Percentiles rank a stretch among this genome's conserved stretches.
Evolutionary conservation across 805 yeast species (phyloP).

Genomic region (Yarrowia divulgata): DNA sequence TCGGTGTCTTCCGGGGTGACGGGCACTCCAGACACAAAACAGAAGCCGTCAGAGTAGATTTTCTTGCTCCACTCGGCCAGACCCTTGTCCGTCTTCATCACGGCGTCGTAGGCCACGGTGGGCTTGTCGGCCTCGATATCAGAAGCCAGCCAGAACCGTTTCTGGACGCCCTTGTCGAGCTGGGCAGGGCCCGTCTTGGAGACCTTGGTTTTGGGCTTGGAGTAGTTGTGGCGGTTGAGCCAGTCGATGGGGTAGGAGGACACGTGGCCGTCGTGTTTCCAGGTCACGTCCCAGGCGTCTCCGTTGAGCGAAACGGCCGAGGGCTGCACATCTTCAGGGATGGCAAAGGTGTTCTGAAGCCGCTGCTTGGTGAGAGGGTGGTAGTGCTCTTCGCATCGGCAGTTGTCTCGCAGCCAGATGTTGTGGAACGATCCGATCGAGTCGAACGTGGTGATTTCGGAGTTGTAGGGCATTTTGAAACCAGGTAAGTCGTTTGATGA

Average conservation of each 20-base stretch:
- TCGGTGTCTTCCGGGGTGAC: conserved; percentile 64
- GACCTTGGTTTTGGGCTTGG: conserved; percentile 55
- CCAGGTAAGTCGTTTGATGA: not conserved
- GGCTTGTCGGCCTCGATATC: conserved; percentile 56
- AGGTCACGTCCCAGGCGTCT: conserved; percentile 43
- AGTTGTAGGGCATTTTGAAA: not conserved
- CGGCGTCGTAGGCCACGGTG: conserved; percentile 56
- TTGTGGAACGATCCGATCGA: conserved; percentile 47
- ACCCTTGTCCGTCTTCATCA: conserved; percentile 57
- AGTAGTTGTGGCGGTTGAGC: conserved; percentile 61
- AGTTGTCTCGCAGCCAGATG: conserved; percentile 71
- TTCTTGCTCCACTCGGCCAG: conserved; percentile 63
- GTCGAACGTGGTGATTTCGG: not conserved
- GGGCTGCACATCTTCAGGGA: conserved; percentile 51
- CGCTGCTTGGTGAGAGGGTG: conserved; percentile 66
- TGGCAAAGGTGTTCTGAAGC: conserved; percentile 60
- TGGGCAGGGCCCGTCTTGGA: conserved; percentile 47
- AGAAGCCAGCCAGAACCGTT: conserved; percentile 57
- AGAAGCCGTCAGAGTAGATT: conserved; percentile 65
- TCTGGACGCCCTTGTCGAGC: conserved; percentile 45
- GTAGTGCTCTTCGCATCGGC: conserved; percentile 64
- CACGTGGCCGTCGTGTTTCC: conserved; percentile 56
- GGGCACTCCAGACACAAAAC: conserved; percentile 67
- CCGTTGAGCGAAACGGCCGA: conserved; percentile 42
- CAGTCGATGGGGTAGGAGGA: conserved; percentile 54